Evolutionary conservation across 2,329 filamentous ascomycete species (phyloP), one percentile per base, ranked within the genome.

Genomic region (Stagonosporopsis vannaccii): DNA sequence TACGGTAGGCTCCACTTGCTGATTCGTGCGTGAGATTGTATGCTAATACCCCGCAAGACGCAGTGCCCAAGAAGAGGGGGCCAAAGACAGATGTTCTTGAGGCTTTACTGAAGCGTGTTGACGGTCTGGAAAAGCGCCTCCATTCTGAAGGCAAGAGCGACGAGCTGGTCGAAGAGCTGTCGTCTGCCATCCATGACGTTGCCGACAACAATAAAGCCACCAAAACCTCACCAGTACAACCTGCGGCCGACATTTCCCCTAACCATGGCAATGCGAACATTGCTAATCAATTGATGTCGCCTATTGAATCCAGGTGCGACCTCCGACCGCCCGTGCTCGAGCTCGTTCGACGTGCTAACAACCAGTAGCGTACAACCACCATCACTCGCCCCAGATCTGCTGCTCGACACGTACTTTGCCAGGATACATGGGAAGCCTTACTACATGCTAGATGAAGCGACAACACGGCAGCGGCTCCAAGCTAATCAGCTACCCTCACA

Each of bases 61-160:
- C 92, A 23, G 86, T 95, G 17, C 92, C 92, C 0, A 96, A 96
- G 78, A 96, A 96, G 75, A 84, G 92, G 73, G 92, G 92, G 0
- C 92, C 92, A 2, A 96, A 96, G 77, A 96, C 91, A 25, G 92
- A 96, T 73, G 90, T 96, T 4, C 80, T 96, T 28, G 92, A 96
- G 74, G 91, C 92, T 1, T 79, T 96, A 8, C 72, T 96, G 56
- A 96, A 94, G 75, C 85, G 92, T 49, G 91, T 96, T 2, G 92
- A 96, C 73, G 91, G 91, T 1, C 80, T 96, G 46, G 91, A 96
- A 74, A 91, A 90, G 70, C 87, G 88, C 60, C 80, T 96, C 35
- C 90, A 91, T 71, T 77, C 80, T 26, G 78, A 80, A 59, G 76
- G 75, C 55, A 78, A 80, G 70, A 81, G 81, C 20, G 77, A 81